Percentiles rank a stretch among this genome's conserved stretches.
Conservation (phyloP, 2,329 filamentous ascomycete species). For the Arthrobotrys conoides region DNA sequence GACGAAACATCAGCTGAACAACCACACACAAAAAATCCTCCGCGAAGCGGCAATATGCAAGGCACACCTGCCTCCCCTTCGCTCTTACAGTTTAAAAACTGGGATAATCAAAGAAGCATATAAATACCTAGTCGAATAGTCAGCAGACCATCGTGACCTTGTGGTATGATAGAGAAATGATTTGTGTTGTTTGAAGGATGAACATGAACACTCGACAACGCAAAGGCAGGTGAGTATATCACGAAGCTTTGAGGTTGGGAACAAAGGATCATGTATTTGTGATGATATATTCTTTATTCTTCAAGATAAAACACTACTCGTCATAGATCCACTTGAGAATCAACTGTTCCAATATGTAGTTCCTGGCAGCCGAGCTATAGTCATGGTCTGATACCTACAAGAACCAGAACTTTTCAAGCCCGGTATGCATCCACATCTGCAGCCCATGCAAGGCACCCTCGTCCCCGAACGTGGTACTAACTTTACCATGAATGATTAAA, state of each 20-base stretch:
- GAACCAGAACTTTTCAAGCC: not conserved
- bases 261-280: conserved; percentile 3
- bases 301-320: too few species aligned
- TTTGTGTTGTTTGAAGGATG: conserved; percentile 57
- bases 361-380: not conserved
- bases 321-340: too few species aligned
- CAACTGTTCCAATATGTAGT: not conserved
- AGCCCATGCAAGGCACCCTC: conserved; percentile 28
- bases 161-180: too few species aligned
- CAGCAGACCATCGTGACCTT: conserved; percentile 51
- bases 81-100: conserved; percentile 3
- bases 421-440: conserved; percentile 14
- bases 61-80: conserved; percentile 31
- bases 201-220: conserved; percentile 34
- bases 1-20: conserved; percentile 26
- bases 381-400: not conserved
- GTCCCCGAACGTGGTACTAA: conserved; percentile 8
- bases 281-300: not conserved
- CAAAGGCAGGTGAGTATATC: conserved; percentile 53
- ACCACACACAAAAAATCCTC: conserved; percentile 33
- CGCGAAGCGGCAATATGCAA: conserved; percentile 51
- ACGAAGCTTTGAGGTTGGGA: conserved; percentile 17
- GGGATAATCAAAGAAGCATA: conserved; percentile 16
- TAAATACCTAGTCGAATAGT: conserved; percentile 29
- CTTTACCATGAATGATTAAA: not conserved